Conservation (phyloP, 805 yeast species). For the Schizosaccharomyces lindneri region DNA sequence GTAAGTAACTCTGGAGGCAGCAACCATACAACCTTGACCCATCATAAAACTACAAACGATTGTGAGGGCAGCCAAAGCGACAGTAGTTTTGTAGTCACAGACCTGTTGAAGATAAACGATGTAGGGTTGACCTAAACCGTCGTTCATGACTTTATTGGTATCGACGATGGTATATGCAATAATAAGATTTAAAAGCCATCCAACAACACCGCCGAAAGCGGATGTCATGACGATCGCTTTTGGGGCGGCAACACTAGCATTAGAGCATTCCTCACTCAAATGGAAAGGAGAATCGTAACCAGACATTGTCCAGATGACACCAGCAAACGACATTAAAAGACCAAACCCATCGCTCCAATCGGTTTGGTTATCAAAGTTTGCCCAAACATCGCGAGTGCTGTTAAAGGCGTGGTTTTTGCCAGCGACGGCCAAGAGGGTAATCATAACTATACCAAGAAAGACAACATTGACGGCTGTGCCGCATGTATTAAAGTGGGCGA, state of each 20-base stretch:
- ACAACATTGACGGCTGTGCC: slow-evolving; percentile 27
- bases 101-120: slow-evolving; percentile 29
- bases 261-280: slow-evolving; percentile 44
- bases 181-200: slow-evolving; percentile 32
- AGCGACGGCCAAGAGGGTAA: slow-evolving; percentile 29
- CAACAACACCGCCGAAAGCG: slow-evolving; percentile 21
- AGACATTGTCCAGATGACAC: slow-evolving; percentile 26
- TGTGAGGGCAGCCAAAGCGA: slow-evolving; percentile 22
- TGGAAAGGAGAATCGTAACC: slow-evolving; percentile 53
- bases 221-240: slow-evolving; percentile 34
- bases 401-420: slow-evolving; percentile 25
- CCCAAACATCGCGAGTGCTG: slow-evolving; percentile 26
- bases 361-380: slow-evolving; percentile 26
- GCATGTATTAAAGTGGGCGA: slow-evolving; percentile 25
- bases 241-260: slow-evolving; percentile 42
- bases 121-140: slow-evolving; percentile 35
- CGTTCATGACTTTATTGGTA: slow-evolving; percentile 20
- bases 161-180: slow-evolving; percentile 36
- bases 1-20: slow-evolving; percentile 41
- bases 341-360: slow-evolving; percentile 42
- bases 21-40: slow-evolving; percentile 37
- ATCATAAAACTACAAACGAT: slow-evolving; percentile 22
- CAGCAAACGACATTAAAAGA: slow-evolving; percentile 29
- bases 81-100: slow-evolving; percentile 18
- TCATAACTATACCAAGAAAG: slow-evolving; percentile 26